phyloP scores from a whole-genome alignment of 805 yeast genomes.

The Ogataea saltuana region DNA sequence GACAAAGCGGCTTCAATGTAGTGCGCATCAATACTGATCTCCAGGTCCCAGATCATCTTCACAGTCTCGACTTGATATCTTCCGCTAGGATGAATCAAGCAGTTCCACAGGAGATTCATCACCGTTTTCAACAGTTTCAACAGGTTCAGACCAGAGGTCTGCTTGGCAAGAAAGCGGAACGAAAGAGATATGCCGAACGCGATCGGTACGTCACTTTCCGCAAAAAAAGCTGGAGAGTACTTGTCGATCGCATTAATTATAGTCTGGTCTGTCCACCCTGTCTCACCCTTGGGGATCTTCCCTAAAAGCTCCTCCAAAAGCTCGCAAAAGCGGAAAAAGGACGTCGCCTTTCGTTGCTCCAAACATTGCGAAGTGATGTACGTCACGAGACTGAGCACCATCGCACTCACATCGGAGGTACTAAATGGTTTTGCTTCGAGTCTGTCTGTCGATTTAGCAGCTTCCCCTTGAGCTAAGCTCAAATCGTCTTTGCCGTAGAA shows the following conservation, averaged over 20 bases:
- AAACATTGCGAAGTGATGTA: conserved; percentile 22
- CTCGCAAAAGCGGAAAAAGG: conserved; percentile 37
- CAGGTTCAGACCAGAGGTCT: conserved; percentile 36
- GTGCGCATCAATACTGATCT: conserved; percentile 49
- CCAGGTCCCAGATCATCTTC: conserved; percentile 61
- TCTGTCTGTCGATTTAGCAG: conserved; percentile 2
- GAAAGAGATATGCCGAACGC: conserved; percentile 48
- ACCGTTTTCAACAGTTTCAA: conserved; percentile 42
- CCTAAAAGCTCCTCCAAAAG: conserved; percentile 41
- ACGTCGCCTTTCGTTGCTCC: conserved; percentile 14
- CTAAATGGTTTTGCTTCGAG: conserved; percentile 21
- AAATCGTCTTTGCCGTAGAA: no score
- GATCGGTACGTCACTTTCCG: conserved; percentile 25
- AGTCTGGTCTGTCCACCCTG: conserved; percentile 34
- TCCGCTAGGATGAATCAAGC: conserved; percentile 50
- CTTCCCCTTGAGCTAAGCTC: conserved; percentile 2
- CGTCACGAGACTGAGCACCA: conserved; percentile 38
- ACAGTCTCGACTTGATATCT: conserved; percentile 71
- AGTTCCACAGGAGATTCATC: conserved; percentile 54
- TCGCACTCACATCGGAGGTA: conserved; percentile 45
- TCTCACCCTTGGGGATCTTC: conserved; percentile 44
- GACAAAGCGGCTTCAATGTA: conserved; percentile 76
- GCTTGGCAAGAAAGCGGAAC: conserved; percentile 38
- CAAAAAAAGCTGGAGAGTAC: conserved; percentile 15
- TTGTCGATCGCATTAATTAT: conserved; percentile 33